Evolutionary conservation across 768 basidiomycete genomes (phyloP), one percentile per base, ranked within the genome.

Genomic region (Suillus alpinus): DNA sequence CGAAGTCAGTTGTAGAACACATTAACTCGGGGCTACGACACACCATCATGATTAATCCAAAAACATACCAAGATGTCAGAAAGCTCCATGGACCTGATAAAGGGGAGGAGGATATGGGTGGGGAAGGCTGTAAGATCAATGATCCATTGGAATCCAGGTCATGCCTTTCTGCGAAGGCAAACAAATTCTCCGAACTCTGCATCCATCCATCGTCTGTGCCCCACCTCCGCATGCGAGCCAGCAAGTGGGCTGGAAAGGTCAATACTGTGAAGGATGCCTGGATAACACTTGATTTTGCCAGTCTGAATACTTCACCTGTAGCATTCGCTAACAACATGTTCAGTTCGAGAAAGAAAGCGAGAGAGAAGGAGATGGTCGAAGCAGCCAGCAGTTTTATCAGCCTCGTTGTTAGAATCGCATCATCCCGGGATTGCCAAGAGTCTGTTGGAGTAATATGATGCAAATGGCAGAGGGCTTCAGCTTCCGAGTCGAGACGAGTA

Each of bases 31-130:
- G 16, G 7, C 40, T 10, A 40, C 1, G 8, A 71, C 78, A 68
- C 63, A 89, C 89, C 84, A 90, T 84, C 36, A 86, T 65, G 63
- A 91, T 72, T 52, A 92, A 71, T 0, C 85, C 88, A 40, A 88
- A 62, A 64, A 88, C 83, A 70, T 92, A 92, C 2, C 86, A 83
- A 16, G 89, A 91, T 0, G 86, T 87, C 59, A 90, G 77, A 76
- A 92, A 92, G 0, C 80, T 85, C 81, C 84, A 88, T 0, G 86
- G 87, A 0, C 85, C 86, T 0, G 87, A 86, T 49, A 86, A 66
- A 61, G 72, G 46, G 55, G 50, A 62, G 55, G 50, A 62, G 62
- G 59, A 61, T 39, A 23, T 34, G 10, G 57, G 63, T 46, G 43
- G 66, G 61, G 23, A 62, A 52, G 59, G 50, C 61, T 58, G 56